These are phyloP conservation scores for Taiozyma sp. DNA, from an alignment of 1,139 yeast species.

Conservation along the genomic window DNA sequence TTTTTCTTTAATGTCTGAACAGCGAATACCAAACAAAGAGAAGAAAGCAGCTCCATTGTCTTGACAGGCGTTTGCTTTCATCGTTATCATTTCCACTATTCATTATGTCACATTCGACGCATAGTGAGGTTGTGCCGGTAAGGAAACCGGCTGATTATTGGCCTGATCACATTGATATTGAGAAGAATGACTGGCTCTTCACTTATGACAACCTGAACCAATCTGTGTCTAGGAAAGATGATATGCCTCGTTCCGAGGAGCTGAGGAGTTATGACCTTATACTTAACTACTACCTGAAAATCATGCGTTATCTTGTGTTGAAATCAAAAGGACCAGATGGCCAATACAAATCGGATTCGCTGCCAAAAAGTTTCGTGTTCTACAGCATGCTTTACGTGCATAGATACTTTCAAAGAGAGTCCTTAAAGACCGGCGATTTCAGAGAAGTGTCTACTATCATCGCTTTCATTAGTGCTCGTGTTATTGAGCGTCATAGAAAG, in stretches of 20 bases:
- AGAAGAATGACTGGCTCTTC: conserved; percentile 26
- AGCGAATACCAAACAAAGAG: not conserved
- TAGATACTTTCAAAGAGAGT: conserved; percentile 17
- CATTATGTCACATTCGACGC: not conserved
- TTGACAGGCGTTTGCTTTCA: not conserved
- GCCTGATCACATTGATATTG: conserved; percentile 26
- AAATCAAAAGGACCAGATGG: not conserved
- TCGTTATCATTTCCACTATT: not conserved
- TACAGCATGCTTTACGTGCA: conserved; percentile 13
- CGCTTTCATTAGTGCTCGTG: conserved; percentile 17
- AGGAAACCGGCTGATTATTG: conserved; percentile 23
- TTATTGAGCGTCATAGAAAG: conserved; percentile 15
- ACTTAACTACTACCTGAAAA: not conserved
- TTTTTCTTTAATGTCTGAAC: not conserved
- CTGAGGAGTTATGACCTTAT: not conserved
- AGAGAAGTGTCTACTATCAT: conserved; percentile 5
- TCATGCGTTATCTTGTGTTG: not conserved
- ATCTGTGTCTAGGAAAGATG: conserved; percentile 10
- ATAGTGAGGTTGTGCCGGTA: not conserved
- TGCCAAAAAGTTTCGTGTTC: conserved; percentile 5
- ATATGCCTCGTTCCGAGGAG: conserved; percentile 2
- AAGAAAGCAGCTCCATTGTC: not conserved
- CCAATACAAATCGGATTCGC: not conserved
- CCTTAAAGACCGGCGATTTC: conserved; percentile 3
- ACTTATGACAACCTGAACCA: conserved; percentile 9